Conservation (phyloP, 2,329 filamentous ascomycete genomes). For the Periconia digitata region DNA sequence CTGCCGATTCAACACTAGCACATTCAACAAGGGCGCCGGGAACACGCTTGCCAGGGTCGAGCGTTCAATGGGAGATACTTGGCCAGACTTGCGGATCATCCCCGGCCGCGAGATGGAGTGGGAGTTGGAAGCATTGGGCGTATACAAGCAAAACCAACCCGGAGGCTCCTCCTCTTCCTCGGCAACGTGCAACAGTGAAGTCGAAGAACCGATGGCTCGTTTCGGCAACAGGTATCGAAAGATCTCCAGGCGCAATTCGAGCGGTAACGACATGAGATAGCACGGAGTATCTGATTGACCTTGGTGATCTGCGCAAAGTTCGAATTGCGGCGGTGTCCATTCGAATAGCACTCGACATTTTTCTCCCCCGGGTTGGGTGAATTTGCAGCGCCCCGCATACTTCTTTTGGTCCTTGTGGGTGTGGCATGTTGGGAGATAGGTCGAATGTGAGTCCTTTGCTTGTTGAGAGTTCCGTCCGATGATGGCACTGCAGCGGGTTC, state of each 20-base stretch:
- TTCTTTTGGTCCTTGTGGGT: slow-evolving; percentile 30
- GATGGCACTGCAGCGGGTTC: slow-evolving; percentile 18
- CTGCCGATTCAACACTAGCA: slow-evolving; percentile 31
- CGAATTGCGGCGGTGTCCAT: slow-evolving; percentile 32
- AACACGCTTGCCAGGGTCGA: slow-evolving; percentile 12
- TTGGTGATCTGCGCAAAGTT: slow-evolving; percentile 31
- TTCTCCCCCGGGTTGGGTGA: slow-evolving; percentile 16
- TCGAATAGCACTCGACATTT: slow-evolving; percentile 27
- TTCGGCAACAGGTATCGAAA: slow-evolving; percentile 34
- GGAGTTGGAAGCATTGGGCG: not conserved
- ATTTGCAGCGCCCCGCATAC: slow-evolving; percentile 31
- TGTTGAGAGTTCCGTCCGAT: slow-evolving; percentile 26
- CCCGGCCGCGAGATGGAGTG: not conserved
- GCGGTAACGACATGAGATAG: slow-evolving; percentile 33
- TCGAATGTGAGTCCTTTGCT: slow-evolving; percentile 12
- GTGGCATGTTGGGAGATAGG: slow-evolving; percentile 30
- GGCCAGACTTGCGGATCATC: not conserved
- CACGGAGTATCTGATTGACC: slow-evolving; percentile 31
- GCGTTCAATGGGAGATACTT: slow-evolving; percentile 1
- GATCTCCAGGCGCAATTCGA: slow-evolving; percentile 34
- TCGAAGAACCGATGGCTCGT: slow-evolving; percentile 28
- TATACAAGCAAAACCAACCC: not conserved
- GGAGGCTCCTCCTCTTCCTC: slow-evolving; percentile 2
- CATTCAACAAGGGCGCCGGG: slow-evolving; percentile 18
- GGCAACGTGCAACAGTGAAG: slow-evolving; percentile 11